Conservation (phyloP, 1,139 yeast genomes). For the Taphrina pruni region DNA sequence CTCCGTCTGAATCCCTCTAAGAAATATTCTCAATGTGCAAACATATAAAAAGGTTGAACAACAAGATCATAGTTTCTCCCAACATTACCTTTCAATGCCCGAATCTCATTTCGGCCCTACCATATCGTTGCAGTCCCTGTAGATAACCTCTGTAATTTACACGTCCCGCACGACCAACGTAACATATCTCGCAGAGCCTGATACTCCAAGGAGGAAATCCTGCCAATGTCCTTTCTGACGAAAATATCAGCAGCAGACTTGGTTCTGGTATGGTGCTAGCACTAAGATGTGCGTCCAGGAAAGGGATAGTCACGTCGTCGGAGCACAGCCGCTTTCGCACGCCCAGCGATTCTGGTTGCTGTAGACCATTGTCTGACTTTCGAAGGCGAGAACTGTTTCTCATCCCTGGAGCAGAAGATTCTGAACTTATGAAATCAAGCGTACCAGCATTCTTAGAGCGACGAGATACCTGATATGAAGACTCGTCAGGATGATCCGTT, state of each 20-base stretch:
- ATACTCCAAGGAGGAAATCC: constrained; percentile 99
- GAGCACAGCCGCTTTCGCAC: not conserved
- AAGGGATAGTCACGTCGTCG: constrained; percentile 27
- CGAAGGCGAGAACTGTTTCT: not conserved
- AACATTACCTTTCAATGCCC: constrained; percentile 25
- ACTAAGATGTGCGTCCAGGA: constrained; percentile 36
- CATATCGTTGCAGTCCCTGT: constrained; percentile 27
- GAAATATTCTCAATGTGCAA: too few relatives aligned
- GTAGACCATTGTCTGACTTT: not conserved
- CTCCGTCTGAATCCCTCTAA: too few relatives aligned
- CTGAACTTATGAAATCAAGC: not conserved
- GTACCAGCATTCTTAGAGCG: constrained; percentile 52
- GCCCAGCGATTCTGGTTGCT: not conserved
- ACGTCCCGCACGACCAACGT: constrained; percentile 10
- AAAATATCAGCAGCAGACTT: constrained; percentile 80
- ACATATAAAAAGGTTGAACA: too few relatives aligned
- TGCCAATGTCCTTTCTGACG: constrained; percentile 84
- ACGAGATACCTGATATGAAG: not conserved
- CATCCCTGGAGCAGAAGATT: not conserved
- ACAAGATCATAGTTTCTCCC: too few relatives aligned
- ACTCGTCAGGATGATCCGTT: constrained; percentile 53
- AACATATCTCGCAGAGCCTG: constrained; percentile 80
- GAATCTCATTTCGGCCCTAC: constrained; percentile 40
- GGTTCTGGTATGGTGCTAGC: constrained; percentile 73
- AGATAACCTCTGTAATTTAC: constrained; percentile 37